Evolutionary conservation across 2,329 filamentous ascomycete genomes (phyloP), one percentile per base, ranked within the genome.

Genomic region (Penicillium sp.): DNA sequence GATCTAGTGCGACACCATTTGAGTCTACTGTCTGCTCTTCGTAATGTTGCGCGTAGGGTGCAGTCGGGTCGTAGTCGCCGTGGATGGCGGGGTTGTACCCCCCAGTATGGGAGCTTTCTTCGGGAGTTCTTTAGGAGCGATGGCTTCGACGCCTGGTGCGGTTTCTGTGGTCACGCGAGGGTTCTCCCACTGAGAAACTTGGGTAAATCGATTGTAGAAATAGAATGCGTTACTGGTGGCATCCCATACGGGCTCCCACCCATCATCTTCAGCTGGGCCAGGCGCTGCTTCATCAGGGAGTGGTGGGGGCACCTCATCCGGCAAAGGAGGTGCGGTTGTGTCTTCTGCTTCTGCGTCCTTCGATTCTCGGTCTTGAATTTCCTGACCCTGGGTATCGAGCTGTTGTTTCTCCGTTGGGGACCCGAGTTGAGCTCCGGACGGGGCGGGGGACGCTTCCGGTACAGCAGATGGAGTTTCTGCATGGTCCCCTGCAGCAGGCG

Each of bases 81-180:
- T 99, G 94, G 42, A 99, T 93, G 23, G 90, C 89, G 1, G 94
- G 94, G 69, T 97, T 96, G 76, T 99, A 99, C 93, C 91, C 53
- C 87, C 86, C 10, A 65, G 58, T 5, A 81, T 82, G 21, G 82
- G 75, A 49, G 74, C 61, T 61, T 68, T 68, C 56, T 63, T 61
- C 43, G 61, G 53, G 28, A 64, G 52, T 70, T 68, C 49, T 67
- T 59, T 6, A 70, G 72, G 5, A 56, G 70, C 59, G 56, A 52
- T 57, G 29, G 60, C 56, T 21, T 63, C 63, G 18, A 65, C 65
- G 33, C 65, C 64, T 16, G 64, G 58, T 60, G 63, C 62, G 58
- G 56, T 52, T 29, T 74, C 72, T 44, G 76, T 74, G 5, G 86
- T 81, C 4, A 93, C 77, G 45, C 91, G 87, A 6, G 91, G 91